A percentile compares a stretch with the other conserved stretches of the same genome.
These are phyloP conservation scores for Chlamydomonas sphaeroides DNA, from an alignment of 139 green algal genomes.

Conservation along the genomic window DNA sequence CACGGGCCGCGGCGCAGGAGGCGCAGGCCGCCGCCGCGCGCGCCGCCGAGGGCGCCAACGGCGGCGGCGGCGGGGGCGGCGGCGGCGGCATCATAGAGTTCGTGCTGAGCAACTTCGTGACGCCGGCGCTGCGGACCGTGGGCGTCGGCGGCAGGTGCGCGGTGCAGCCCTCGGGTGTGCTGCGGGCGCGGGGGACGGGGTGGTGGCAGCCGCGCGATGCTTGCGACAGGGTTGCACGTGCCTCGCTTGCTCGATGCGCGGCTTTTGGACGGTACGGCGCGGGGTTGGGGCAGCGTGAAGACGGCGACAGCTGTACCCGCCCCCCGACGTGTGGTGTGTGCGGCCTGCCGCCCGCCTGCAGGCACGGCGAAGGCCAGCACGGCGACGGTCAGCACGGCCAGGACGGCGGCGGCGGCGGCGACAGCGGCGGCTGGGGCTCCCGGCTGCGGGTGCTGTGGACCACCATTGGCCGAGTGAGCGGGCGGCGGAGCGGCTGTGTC, in stretches of 20 bases:
- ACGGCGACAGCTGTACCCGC: no score
- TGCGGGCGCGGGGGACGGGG: not conserved
- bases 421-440: constrained; percentile 10
- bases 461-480: constrained; percentile 13
- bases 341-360: no score
- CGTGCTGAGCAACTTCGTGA: constrained; percentile 27
- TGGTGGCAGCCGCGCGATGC: no score
- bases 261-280: no score
- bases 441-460: constrained; percentile 22
- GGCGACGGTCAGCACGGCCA: not conserved
- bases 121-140: constrained; percentile 26
- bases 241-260: not conserved
- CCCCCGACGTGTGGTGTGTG: no score
- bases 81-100: constrained; percentile 14
- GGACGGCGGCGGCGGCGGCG: not conserved
- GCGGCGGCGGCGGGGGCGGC: not conserved
- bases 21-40: constrained; percentile 1
- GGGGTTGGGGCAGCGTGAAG: not conserved
- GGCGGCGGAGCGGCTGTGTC: not conserved
- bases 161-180: no score
- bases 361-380: no score
- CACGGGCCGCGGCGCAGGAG: constrained; percentile 7
- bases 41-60: not conserved
- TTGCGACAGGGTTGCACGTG: not conserved
- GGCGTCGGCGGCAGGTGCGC: not conserved